Evolutionary conservation across 805 yeast species (phyloP).

Genomic region (Candida vaughaniae): DNA sequence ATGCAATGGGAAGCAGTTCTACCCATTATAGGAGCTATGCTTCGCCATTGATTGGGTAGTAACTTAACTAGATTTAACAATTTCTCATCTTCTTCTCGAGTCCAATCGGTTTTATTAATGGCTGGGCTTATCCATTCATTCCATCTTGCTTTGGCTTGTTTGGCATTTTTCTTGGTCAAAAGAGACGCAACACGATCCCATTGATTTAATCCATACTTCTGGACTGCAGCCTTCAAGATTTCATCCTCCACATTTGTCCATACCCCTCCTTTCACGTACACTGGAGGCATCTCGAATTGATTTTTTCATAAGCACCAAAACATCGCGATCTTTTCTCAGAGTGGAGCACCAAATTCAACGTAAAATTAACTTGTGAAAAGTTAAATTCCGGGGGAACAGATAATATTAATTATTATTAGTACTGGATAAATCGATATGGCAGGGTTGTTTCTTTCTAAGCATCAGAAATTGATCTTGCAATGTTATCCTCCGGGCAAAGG

Average conservation of each 20-base stretch:
- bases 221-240: conserved; percentile 83
- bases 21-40: conserved; percentile 77
- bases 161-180: conserved; percentile 80
- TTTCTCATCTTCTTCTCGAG: conserved; percentile 71
- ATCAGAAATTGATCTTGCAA: conserved; percentile 83
- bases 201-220: conserved; percentile 90
- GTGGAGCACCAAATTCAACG: conserved; percentile 1
- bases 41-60: conserved; percentile 93
- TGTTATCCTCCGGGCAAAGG: conserved; percentile 92
- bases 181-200: conserved; percentile 93
- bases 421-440: conserved; percentile 2
- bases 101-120: conserved; percentile 65
- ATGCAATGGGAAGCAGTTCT: conserved; percentile 86
- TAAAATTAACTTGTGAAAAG: conserved; percentile 3
- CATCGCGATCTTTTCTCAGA: conserved; percentile 2
- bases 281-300: conserved; percentile 42
- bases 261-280: conserved; percentile 81
- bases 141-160: conserved; percentile 94
- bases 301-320: conserved; percentile 4
- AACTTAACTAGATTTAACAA: conserved; percentile 63
- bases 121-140: conserved; percentile 79
- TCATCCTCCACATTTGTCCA: conserved; percentile 90
- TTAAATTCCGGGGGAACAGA: too few relatives aligned
- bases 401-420: background rate
- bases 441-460: conserved; percentile 55